Base-by-base conservation (phyloP, 208 protist species). In the Trypanosoma platydactyli region DNA sequence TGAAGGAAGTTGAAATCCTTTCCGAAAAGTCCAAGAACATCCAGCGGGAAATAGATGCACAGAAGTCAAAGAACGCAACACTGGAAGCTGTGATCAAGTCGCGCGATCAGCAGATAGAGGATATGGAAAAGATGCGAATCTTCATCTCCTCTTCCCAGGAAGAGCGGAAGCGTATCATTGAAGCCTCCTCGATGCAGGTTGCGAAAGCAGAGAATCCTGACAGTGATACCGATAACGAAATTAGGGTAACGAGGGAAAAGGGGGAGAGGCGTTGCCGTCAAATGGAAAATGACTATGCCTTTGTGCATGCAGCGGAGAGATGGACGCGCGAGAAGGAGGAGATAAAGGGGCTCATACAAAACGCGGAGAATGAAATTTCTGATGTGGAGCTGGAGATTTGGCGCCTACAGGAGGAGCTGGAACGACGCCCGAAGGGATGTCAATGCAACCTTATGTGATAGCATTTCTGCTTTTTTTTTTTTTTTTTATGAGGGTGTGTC, bases 351-450 rank as follows among this genome's bases (percentile, higher is more conserved):
- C 73, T 89, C 45, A 85, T 86, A 40, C 45, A 62, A 18, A 56
- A 65, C 42, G 57, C 83, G 25, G 76, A 91, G 63, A 80, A 84
- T 68, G 85, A 92, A 56, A 92, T 88, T 60, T 68, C 50, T 5
- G 74, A 78, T 7, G 46, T 69, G 16, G 76, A 91, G 54, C 59
- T 68, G 48, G 81, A 91, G 58, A 86, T 78, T 27, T 48, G 59
- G 0, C 58, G 65, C 0, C 50, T 94, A 55, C 74, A 86, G 57
- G 42, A 16, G 1, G 83, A 88, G 44, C 75, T 87, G 40, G 81
- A 87, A 22, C 66, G 79, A 24, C 45, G 22, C 41, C 48, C 30
- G n/a, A 42, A 52, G 0, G 73, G 87, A 44, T 83, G 82, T 46
- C 46, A 76, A 41, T 94, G 88, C 51, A 63, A 46, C 33, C 24